These are phyloP conservation scores for Zygosaccharomyces sapae DNA, from an alignment of 1,139 yeast genomes.

Conservation along the genomic window DNA sequence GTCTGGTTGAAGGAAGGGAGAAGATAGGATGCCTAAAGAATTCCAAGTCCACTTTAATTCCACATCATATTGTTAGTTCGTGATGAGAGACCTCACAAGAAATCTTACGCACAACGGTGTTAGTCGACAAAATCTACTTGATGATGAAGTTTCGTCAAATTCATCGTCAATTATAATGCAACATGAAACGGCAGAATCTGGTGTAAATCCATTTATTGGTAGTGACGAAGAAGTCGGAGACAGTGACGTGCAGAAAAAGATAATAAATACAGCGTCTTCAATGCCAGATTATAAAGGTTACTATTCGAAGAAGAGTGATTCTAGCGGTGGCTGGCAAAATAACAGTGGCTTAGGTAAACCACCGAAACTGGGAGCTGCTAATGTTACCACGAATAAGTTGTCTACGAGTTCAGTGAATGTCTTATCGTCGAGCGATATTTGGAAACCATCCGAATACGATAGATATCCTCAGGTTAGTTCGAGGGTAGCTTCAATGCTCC, in stretches of 20 bases:
- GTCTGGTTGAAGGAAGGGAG: not conserved
- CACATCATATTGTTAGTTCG: not conserved
- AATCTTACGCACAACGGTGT: constrained; percentile 17
- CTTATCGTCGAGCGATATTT: constrained; percentile 27
- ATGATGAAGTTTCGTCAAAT: constrained; percentile 6
- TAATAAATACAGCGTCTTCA: constrained; percentile 18
- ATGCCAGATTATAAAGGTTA: constrained; percentile 31
- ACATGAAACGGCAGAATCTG: not conserved
- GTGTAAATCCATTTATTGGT: constrained; percentile 25
- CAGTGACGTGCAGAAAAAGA: not conserved
- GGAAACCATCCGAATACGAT: constrained; percentile 52
- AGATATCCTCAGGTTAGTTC: constrained; percentile 55
- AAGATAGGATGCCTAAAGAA: not conserved
- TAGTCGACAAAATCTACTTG: constrained; percentile 10
- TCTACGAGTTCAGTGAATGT: constrained; percentile 16
- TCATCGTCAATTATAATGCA: not conserved
- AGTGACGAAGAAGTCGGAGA: constrained; percentile 24
- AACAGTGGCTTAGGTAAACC: not conserved
- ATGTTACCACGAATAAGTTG: constrained; percentile 7
- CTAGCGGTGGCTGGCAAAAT: not conserved
- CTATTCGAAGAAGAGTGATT: constrained; percentile 23
- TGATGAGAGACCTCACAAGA: constrained; percentile 9
- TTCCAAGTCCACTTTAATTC: not conserved
- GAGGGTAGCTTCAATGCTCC: constrained; percentile 41
- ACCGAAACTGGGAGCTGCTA: constrained; percentile 4